Conservation (phyloP, 78 protist species). For the Acrasis kona region DNA sequence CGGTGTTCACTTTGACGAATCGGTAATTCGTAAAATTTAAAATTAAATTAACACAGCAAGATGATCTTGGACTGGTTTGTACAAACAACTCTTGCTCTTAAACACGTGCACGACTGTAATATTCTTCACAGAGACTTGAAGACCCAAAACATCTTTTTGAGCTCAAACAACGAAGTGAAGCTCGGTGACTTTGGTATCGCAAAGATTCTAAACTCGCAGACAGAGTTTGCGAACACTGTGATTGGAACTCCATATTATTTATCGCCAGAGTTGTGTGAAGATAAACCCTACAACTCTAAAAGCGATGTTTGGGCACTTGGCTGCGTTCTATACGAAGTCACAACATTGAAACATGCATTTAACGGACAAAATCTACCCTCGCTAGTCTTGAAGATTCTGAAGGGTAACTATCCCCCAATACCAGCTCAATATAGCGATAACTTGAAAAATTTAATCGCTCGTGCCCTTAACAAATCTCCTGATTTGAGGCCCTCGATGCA, state of each 20-base stretch:
- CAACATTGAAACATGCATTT: conserved; percentile 31
- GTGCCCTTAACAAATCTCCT: conserved; percentile 1
- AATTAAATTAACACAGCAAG: background rate
- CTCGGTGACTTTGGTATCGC: conserved; percentile 95
- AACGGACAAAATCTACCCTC: conserved; percentile 21
- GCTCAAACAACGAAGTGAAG: conserved; percentile 42
- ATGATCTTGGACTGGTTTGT: conserved; percentile 41
- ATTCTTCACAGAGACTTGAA: conserved; percentile 79
- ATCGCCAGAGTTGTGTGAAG: conserved; percentile 63
- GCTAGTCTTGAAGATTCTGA: too few species aligned
- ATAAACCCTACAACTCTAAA: conserved; percentile 59
- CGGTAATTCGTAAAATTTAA: background rate
- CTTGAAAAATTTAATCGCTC: background rate
- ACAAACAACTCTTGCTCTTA: conserved; percentile 60
- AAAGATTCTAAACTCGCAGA: conserved; percentile 43
- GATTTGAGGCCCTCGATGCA: conserved; percentile 29
- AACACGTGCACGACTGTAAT: conserved; percentile 63
- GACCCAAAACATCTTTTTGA: conserved; percentile 74
- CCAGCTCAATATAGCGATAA: conserved; percentile 9
- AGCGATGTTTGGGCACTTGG: conserved; percentile 65
- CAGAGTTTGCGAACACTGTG: conserved; percentile 32
- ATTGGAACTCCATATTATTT: conserved; percentile 72
- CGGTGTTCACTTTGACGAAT: too few species aligned
- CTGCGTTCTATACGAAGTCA: conserved; percentile 24
- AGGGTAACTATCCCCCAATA: conserved; percentile 25